A percentile compares a stretch with the other conserved stretches of the same genome.
phyloP scores from a whole-genome alignment of 768 basidiomycete species.

The Chalciporus sphaerocephalus region DNA sequence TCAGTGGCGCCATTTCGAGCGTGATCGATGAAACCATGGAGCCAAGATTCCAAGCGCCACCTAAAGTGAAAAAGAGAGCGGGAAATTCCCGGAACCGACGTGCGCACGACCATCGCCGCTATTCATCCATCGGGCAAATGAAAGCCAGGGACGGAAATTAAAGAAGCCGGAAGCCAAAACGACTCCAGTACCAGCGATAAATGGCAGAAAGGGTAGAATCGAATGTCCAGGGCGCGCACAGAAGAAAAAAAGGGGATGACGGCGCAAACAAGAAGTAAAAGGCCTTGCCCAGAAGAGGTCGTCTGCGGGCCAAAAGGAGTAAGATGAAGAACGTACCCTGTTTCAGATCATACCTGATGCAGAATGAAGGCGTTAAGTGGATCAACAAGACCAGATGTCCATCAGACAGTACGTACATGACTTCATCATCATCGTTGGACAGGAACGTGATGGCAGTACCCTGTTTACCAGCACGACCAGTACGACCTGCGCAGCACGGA shows the following conservation, averaged over 20 bases:
- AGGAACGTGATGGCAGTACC: conserved; percentile 95
- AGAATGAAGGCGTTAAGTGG: conserved; percentile 8
- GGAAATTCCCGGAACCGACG: conserved; percentile 8
- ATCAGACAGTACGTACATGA: conserved; percentile 65
- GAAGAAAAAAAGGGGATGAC: not conserved
- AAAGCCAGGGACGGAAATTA: conserved; percentile 8
- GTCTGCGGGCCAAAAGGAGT: not conserved
- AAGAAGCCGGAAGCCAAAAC: not conserved
- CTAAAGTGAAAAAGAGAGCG: not conserved
- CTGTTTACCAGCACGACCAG: conserved; percentile 95
- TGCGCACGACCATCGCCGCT: too few species aligned
- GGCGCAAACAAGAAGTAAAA: not conserved
- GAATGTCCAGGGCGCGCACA: not conserved
- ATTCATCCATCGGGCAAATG: not conserved
- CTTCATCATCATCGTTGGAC: conserved; percentile 93
- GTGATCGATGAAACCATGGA: not conserved
- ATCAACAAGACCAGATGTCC: conserved; percentile 1
- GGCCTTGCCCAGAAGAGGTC: not conserved
- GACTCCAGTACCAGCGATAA: not conserved
- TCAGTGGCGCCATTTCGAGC: not conserved
- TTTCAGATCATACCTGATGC: conserved; percentile 90
- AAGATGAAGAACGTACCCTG: conserved; percentile 52
- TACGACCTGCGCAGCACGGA: conserved; percentile 63
- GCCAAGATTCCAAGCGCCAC: not conserved
- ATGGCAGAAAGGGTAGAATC: conserved; percentile 1